Evolutionary conservation across 305 asterid species (phyloP).

Genomic region (Andrographis paniculata): DNA sequence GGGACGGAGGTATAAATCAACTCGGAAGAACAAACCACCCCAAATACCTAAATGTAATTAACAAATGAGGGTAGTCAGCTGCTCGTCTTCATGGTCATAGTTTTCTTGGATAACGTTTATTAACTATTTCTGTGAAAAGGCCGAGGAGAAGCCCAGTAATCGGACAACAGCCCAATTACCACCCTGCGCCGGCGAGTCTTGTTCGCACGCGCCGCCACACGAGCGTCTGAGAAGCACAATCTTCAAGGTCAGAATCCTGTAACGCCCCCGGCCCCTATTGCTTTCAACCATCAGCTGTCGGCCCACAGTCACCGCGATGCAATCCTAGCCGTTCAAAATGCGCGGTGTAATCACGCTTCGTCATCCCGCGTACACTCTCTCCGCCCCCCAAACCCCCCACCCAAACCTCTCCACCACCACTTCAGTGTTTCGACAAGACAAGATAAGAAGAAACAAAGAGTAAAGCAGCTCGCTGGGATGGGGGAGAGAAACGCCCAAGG

Average conservation of each 20-base stretch:
- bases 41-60: no score
- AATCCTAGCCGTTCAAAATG: conserved; percentile 23
- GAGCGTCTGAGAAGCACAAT: conserved; percentile 13
- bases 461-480: conserved; percentile 2
- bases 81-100: no score
- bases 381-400: conserved; percentile 14
- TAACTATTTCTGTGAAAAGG: no score
- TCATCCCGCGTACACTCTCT: conserved; percentile 21
- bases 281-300: conserved; percentile 19
- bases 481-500: conserved; percentile 24
- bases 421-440: conserved; percentile 20
- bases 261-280: conserved; percentile 1
- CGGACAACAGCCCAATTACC: no score
- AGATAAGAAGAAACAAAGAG: conserved; percentile 5
- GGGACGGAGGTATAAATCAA: no score
- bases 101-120: no score
- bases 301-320: not conserved
- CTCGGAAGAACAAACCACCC: no score
- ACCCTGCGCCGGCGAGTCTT: conserved; percentile 10
- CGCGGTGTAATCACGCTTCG: conserved; percentile 16
- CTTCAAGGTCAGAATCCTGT: conserved; percentile 3
- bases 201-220: conserved; percentile 30
- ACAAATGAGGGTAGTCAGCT: no score
- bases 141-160: no score
- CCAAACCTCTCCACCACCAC: conserved; percentile 1